phyloP scores from a whole-genome alignment of 148 eudicot species.

The Silene conica region DNA sequence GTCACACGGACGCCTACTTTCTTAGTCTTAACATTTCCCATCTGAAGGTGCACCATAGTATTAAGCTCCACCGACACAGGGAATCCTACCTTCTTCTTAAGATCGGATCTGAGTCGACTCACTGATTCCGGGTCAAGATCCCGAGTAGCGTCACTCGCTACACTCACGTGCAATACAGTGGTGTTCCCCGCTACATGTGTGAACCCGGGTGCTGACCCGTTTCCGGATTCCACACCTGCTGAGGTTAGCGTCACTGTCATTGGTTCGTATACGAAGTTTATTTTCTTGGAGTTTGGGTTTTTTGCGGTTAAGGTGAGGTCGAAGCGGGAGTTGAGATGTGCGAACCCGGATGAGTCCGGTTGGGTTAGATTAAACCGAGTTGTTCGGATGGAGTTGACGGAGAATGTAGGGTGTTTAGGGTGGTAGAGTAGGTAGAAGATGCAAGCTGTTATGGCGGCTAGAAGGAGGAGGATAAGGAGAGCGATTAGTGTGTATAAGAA shows the following conservation, averaged over 20 bases:
- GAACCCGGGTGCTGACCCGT: constrained; percentile 46
- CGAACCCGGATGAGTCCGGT: constrained; percentile 37
- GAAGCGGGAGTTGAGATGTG: constrained; percentile 41
- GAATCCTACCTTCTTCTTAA: constrained; percentile 50
- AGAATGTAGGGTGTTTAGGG: constrained; percentile 74
- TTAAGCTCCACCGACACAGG: constrained; percentile 50
- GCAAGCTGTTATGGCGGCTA: constrained; percentile 64
- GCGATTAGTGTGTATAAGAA: constrained; percentile 57
- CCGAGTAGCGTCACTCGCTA: constrained; percentile 8
- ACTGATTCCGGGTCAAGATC: constrained; percentile 51
- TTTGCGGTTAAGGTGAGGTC: constrained; percentile 71
- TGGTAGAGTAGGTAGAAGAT: constrained; percentile 67
- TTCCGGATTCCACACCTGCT: constrained; percentile 35
- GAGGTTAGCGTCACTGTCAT: constrained; percentile 26
- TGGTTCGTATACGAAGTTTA: constrained; percentile 44
- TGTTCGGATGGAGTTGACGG: constrained; percentile 49
- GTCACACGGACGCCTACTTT: constrained; percentile 62
- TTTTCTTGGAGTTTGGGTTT: constrained; percentile 68
- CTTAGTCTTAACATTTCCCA: constrained; percentile 56
- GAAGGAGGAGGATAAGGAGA: constrained; percentile 41
- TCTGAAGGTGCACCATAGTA: constrained; percentile 48
- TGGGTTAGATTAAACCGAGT: constrained; percentile 59
- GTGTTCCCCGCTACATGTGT: constrained; percentile 34
- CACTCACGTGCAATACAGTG: constrained; percentile 34
- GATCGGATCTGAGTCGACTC: constrained; percentile 42